Percentiles rank a stretch among this genome's conserved stretches.
Evolutionary conservation across 257 asterid species (phyloP).

Genomic region (Cinchona pubescens): DNA sequence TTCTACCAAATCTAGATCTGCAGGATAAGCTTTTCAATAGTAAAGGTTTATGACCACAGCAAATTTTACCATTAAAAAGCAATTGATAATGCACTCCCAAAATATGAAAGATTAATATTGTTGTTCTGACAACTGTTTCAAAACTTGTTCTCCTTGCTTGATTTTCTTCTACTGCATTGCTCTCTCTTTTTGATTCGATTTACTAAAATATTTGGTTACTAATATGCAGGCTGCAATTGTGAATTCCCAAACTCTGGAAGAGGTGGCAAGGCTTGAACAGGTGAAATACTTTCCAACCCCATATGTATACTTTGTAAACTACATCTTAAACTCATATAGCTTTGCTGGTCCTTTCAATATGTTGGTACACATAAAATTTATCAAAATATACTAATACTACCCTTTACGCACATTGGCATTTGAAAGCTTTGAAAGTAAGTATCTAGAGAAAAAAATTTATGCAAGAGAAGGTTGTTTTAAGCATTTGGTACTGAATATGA

Average conservation of each 20-base stretch:
- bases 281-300: constrained; percentile 35
- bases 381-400: not conserved
- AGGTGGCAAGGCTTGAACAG: constrained; percentile 99
- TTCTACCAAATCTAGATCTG: not conserved
- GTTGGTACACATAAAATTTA: not conserved
- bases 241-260: constrained; percentile 95
- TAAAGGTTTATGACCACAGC: not conserved
- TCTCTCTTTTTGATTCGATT: not conserved
- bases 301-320: not conserved
- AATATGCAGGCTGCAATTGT: constrained; percentile 91
- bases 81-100: not conserved
- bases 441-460: not conserved
- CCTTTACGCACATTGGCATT: not conserved
- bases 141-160: not conserved
- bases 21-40: not conserved
- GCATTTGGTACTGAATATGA: not conserved
- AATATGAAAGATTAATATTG: not conserved
- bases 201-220: constrained; percentile 12
- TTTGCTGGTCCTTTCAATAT: not conserved
- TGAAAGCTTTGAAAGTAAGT: not conserved
- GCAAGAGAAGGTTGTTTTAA: not conserved
- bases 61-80: not conserved
- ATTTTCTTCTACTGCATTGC: not conserved
- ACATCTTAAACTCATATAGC: not conserved
- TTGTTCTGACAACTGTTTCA: not conserved